Base-by-base conservation (phyloP, 1,284 basidiomycete species). In the Rhodotorula sp. region DNA sequence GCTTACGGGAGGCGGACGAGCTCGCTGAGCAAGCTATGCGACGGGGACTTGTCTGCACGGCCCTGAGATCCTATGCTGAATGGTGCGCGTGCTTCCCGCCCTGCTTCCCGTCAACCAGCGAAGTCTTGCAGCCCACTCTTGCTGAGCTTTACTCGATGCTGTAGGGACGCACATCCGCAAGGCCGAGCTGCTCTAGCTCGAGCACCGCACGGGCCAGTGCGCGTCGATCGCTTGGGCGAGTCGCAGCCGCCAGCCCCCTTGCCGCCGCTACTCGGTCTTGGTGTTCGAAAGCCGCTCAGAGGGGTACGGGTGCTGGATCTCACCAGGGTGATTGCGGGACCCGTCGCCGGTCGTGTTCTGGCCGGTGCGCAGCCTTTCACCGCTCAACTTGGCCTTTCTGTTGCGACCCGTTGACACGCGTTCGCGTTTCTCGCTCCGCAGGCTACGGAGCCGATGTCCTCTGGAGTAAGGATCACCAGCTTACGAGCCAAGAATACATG, bases 291-390 rank as follows among this genome's bases (percentile, higher is more conserved):
- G 3, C 85, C 87, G 0, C 80, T 88, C 31, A 83, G 84, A 21
- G 85, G 85, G 0, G 82, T 88, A 12, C 82, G 84, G 23, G 85
- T 88, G 0, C 78, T 88, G 29, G 87, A 89, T 78, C 79, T 89
- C 43, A 87, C 85, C 29, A 80, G 87, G 59, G 86, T 88, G 1
- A 81, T 89, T 49, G 87, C 87, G 6, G 87, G 87, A 8, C 87
- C 87, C 4, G 80, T 86, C 14, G 85, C 84, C 61, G 87, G 87
- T 0, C 81, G 86, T 26, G 84, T 86, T 1, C 83, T 88, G 23
- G 87, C 87, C 71, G 86, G 87, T 87, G 69, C 39, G 78, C 65
- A 29, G 6, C 39, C 39, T 43, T 12, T 10, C 39, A 43, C 39
- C 10, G 39, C 39, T 43, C 39, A 31, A 59, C 18, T 51, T 20